phyloP scores from a whole-genome alignment of 1,284 basidiomycete genomes.

The Leccinum fallax region DNA sequence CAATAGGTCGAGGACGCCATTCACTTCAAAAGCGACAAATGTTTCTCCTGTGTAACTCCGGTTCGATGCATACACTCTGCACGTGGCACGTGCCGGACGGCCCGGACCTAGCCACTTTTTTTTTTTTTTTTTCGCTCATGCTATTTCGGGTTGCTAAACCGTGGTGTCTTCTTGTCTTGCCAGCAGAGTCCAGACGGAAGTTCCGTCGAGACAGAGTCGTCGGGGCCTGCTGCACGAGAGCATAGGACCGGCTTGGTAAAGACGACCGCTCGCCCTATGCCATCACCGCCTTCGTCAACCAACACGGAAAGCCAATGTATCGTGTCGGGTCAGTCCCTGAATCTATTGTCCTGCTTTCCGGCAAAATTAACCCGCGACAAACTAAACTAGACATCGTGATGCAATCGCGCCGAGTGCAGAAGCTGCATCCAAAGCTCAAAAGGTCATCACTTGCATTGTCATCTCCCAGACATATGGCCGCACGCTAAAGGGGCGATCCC shows the following conservation, averaged over 20 bases:
- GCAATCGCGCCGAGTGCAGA: constrained; percentile 23
- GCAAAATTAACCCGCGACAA: constrained; percentile 11
- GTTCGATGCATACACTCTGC: too few relatives aligned
- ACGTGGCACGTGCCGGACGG: too few relatives aligned
- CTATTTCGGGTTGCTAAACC: constrained; percentile 6
- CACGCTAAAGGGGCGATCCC: constrained; percentile 43
- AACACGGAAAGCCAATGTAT: constrained; percentile 73
- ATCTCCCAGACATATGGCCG: constrained; percentile 12
- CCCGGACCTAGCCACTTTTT: too few relatives aligned
- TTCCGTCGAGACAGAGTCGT: constrained; percentile 72
- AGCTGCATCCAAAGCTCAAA: too few relatives aligned
- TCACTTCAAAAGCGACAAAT: too few relatives aligned
- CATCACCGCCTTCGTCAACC: constrained; percentile 76
- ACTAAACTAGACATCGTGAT: constrained; percentile 49
- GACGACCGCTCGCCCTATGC: constrained; percentile 73
- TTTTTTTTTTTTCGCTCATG: background rate
- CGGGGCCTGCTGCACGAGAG: constrained; percentile 68
- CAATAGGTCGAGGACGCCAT: too few relatives aligned
- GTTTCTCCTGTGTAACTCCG: too few relatives aligned
- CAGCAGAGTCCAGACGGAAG: constrained; percentile 59
- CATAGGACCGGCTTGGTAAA: constrained; percentile 65
- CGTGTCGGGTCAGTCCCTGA: constrained; percentile 60
- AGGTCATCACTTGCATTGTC: background rate
- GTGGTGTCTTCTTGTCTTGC: background rate
- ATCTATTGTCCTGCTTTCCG: background rate